phyloP scores from a whole-genome alignment of 2,329 filamentous ascomycete genomes.

The Fulvia fulva region DNA sequence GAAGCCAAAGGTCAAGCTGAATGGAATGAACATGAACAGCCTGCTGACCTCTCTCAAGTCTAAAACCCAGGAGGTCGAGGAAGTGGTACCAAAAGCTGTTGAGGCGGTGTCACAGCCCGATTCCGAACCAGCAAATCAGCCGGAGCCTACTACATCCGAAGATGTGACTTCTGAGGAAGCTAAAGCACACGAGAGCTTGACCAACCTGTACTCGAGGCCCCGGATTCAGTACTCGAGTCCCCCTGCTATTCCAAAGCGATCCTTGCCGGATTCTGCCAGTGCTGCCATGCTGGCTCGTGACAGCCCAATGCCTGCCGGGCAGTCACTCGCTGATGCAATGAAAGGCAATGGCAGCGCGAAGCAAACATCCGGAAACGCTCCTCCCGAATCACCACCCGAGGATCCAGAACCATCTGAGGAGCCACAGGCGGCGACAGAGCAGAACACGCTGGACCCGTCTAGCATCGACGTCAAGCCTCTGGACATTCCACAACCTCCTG shows the following conservation, averaged over 20 bases:
- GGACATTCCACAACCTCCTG: slow-evolving; percentile 46
- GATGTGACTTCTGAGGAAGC: neutral
- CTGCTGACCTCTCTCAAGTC: neutral
- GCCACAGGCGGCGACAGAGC: neutral
- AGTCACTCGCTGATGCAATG: neutral
- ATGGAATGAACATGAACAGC: neutral
- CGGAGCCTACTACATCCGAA: neutral
- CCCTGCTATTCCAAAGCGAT: neutral
- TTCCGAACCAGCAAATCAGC: neutral
- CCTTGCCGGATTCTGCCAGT: too few relatives aligned
- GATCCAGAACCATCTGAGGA: neutral
- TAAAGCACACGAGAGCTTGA: neutral
- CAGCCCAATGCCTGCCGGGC: neutral
- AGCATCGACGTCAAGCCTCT: slow-evolving; percentile 37
- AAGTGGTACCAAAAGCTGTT: neutral
- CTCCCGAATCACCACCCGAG: neutral
- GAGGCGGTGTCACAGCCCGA: neutral
- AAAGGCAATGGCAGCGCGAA: neutral
- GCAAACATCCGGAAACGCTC: neutral
- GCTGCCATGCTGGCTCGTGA: too few relatives aligned
- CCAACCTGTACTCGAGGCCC: too few relatives aligned
- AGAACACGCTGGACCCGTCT: slow-evolving; percentile 11
- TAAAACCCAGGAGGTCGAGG: neutral
- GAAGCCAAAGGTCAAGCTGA: neutral
- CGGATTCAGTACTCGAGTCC: too few relatives aligned